Percentiles rank a stretch among this genome's conserved stretches.
phyloP scores from a whole-genome alignment of 345 rosid genomes.

The Xanthoceras sorbifolium region DNA sequence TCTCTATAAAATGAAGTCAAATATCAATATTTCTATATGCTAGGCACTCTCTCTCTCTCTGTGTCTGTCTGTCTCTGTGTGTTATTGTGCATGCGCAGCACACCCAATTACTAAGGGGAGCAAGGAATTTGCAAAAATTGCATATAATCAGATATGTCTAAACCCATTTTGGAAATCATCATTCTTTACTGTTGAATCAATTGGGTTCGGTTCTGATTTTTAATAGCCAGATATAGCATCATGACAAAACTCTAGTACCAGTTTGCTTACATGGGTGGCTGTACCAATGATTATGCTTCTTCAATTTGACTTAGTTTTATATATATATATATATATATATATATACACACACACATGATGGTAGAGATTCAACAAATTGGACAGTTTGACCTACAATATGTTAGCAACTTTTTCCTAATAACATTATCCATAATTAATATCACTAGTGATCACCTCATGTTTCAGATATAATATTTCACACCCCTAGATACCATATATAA shows the following conservation, averaged over 20 bases:
- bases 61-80: not conserved
- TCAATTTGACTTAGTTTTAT: not conserved
- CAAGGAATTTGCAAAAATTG: not conserved
- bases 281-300: not conserved
- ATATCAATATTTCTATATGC: not conserved
- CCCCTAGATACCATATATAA: too few species aligned
- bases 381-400: conserved; percentile 1
- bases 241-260: not conserved
- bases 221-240: not conserved
- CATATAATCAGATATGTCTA: not conserved
- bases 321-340: too few species aligned
- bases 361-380: not conserved
- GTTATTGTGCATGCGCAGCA: not conserved
- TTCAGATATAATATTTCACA: not conserved
- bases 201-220: not conserved
- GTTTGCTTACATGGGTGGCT: conserved; percentile 1
- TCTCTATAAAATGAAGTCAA: not conserved
- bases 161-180: not conserved
- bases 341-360: too few species aligned
- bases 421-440: not conserved
- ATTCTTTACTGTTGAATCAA: not conserved
- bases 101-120: not conserved
- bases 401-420: not conserved
- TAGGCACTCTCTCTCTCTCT: not conserved
- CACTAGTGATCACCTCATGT: not conserved